Conservation (phyloP, 768 basidiomycete genomes). For the Cystobasidium onofrii region DNA sequence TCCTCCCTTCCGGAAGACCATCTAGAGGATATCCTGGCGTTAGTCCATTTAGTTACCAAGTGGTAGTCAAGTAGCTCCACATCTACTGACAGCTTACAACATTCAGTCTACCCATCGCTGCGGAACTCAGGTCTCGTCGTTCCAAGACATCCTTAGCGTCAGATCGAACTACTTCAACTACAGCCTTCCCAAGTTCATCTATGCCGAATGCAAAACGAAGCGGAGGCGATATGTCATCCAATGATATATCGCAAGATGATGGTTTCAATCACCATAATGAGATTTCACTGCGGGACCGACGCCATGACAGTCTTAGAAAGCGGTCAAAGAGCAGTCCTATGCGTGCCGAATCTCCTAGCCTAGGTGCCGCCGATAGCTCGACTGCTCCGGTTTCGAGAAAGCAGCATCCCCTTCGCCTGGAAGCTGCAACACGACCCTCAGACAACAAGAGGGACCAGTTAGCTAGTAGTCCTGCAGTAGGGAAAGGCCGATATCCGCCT, state of each 20-base stretch:
- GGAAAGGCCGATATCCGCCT: neutral
- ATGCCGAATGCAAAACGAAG: neutral
- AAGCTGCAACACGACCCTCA: neutral
- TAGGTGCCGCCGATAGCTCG: neutral
- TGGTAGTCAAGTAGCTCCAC: too few species aligned
- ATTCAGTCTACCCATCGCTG: conserved; percentile 11
- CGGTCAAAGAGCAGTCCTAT: conserved; percentile 15
- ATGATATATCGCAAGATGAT: neutral
- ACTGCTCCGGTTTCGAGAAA: neutral
- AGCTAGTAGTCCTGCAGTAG: neutral
- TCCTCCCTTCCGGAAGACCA: conserved; percentile 7
- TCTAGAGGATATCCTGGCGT: conserved; percentile 23
- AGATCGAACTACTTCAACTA: conserved; percentile 1
- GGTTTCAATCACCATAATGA: neutral
- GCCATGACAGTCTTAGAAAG: conserved; percentile 15
- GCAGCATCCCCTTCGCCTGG: neutral
- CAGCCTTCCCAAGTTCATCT: neutral
- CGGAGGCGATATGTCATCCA: neutral
- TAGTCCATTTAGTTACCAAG: neutral
- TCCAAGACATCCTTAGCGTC: conserved; percentile 10
- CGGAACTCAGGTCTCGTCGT: neutral
- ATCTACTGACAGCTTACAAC: neutral
- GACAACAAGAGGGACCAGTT: neutral
- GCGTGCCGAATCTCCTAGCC: neutral
- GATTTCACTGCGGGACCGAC: neutral